Percentiles rank a stretch among this genome's conserved stretches.
These are phyloP conservation scores for Escallonia herrerae DNA, from an alignment of 129 eudicot species.

Conservation along the genomic window DNA sequence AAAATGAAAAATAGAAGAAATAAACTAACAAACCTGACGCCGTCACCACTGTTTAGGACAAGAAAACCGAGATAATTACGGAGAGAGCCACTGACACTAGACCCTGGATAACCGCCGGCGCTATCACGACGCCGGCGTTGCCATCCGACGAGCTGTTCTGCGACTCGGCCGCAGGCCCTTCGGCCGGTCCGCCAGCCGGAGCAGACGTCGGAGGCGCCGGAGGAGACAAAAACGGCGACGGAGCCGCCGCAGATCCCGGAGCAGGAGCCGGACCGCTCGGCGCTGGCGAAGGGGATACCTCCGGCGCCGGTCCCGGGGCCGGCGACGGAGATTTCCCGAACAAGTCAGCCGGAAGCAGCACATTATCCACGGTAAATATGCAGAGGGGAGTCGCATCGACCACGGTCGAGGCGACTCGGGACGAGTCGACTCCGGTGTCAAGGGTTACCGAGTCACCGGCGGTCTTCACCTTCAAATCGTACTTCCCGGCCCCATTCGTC, in stretches of 20 bases:
- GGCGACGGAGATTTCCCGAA: conserved; percentile 55
- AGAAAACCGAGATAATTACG: conserved; percentile 20
- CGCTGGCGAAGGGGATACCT: conserved; percentile 41
- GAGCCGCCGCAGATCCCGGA: conserved; percentile 18
- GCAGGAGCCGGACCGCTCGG: conserved; percentile 27
- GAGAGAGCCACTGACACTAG: conserved; percentile 23
- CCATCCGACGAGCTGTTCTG: conserved; percentile 18
- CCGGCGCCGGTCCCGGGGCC: conserved; percentile 58
- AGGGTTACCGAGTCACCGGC: conserved; percentile 74
- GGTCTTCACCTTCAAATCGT: conserved; percentile 30
- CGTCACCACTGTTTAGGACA: conserved; percentile 25
- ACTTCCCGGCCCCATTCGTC: conserved; percentile 49
- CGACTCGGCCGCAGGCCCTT: conserved; percentile 20
- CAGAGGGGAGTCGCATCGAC: conserved; percentile 72
- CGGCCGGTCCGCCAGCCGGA: conserved; percentile 27
- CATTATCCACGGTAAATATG: conserved; percentile 65
- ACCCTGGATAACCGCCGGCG: conserved; percentile 14
- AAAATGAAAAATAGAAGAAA: not conserved
- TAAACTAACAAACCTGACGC: conserved; percentile 3
- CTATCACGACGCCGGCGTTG: conserved; percentile 20
- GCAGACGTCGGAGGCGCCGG: conserved; percentile 22
- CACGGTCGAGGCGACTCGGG: conserved; percentile 62
- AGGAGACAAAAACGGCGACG: conserved; percentile 19
- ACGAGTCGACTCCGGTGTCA: conserved; percentile 57
- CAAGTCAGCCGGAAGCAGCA: conserved; percentile 60